Evolutionary conservation across 2,329 filamentous ascomycete species (phyloP).

Genomic region (Cladosporium colombiae): DNA sequence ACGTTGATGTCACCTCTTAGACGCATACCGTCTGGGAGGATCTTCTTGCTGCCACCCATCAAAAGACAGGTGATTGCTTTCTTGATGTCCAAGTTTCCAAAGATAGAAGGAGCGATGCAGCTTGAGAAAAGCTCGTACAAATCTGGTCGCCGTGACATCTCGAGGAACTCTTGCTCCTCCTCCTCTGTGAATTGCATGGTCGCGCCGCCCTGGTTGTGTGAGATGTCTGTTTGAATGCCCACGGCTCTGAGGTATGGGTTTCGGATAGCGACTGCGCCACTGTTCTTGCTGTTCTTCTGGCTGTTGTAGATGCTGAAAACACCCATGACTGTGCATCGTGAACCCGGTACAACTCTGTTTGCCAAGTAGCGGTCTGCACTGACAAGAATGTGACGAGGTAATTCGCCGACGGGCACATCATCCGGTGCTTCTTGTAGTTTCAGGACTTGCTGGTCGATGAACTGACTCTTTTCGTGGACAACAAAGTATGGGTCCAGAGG

Average conservation of each 20-base stretch:
- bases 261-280: conserved; percentile 85
- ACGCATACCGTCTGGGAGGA: conserved; percentile 95
- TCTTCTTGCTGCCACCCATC: conserved; percentile 95
- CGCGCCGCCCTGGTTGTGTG: conserved; percentile 72
- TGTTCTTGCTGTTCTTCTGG: conserved; percentile 75
- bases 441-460: conserved; percentile 97
- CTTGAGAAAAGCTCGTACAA: conserved; percentile 88
- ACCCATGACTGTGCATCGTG: conserved; percentile 91
- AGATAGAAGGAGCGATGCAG: conserved; percentile 96
- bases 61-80: conserved; percentile 94
- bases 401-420: conserved; percentile 93
- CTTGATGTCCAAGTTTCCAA: conserved; percentile 94
- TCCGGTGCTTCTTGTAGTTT: conserved; percentile 98
- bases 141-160: conserved; percentile 86
- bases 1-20: conserved; percentile 98
- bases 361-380: conserved; percentile 96
- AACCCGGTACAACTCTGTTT: conserved; percentile 92
- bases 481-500: conserved; percentile 96
- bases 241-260: conserved; percentile 93
- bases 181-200: conserved; percentile 84
- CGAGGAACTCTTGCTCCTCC: conserved; percentile 93
- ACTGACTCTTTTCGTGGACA: conserved; percentile 87
- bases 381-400: conserved; percentile 91
- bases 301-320: conserved; percentile 98
- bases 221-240: conserved; percentile 86